These are phyloP conservation scores for Microsporum ferrugineum DNA, from an alignment of 2,329 filamentous ascomycete genomes.

Conservation along the genomic window DNA sequence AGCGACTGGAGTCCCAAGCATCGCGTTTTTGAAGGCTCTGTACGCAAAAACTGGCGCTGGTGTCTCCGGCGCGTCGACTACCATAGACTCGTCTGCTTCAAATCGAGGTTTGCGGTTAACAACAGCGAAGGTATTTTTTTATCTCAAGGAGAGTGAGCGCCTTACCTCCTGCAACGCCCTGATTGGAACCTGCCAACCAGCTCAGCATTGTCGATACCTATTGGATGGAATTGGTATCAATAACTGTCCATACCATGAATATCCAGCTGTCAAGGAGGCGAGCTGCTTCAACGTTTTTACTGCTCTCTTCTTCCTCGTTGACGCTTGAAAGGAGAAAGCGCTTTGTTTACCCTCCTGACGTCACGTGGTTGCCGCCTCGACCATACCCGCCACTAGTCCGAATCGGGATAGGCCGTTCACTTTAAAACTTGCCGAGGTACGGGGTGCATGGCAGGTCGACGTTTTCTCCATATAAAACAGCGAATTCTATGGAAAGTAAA, in stretches of 20 bases:
- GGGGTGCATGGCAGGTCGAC: not conserved
- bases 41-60: constrained; percentile 56
- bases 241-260: not conserved
- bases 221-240: not conserved
- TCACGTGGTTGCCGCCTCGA: not conserved
- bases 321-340: not conserved
- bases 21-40: constrained; percentile 50
- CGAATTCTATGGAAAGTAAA: not conserved
- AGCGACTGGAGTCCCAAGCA: constrained; percentile 45
- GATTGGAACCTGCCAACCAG: constrained; percentile 24
- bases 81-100: constrained; percentile 11
- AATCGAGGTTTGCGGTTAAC: constrained; percentile 5
- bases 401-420: not conserved
- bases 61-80: constrained; percentile 49
- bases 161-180: constrained; percentile 22
- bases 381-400: not conserved
- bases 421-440: not conserved
- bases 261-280: not conserved
- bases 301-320: not conserved
- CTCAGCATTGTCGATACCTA: constrained; percentile 20
- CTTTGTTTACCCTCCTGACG: constrained; percentile 2
- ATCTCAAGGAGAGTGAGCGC: constrained; percentile 5
- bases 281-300: not conserved
- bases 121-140: not conserved
- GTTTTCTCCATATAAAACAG: not conserved